phyloP scores from a whole-genome alignment of 2,329 filamentous ascomycete genomes.

The Alternaria postmessia region DNA sequence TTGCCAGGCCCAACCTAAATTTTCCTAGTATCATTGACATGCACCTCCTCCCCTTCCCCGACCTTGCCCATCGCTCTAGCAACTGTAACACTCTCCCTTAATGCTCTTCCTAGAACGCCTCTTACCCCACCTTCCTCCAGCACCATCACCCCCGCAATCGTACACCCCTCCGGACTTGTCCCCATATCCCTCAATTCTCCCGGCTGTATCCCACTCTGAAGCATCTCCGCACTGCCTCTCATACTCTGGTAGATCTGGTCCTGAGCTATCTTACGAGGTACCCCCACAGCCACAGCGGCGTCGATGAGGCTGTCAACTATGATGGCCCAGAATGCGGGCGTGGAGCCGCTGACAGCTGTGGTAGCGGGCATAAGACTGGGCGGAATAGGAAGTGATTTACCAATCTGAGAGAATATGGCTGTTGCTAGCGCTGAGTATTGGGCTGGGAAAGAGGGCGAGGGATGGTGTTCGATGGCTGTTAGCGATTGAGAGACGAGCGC shows the following conservation, averaged over 20 bases:
- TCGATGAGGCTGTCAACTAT: slow-evolving; percentile 45
- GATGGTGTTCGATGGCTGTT: slow-evolving; percentile 44
- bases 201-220: slow-evolving; percentile 41
- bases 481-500: slow-evolving; percentile 56
- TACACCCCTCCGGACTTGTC: slow-evolving; percentile 44
- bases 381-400: slow-evolving; percentile 30
- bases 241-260: slow-evolving; percentile 45
- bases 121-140: slow-evolving; percentile 43
- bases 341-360: slow-evolving; percentile 42
- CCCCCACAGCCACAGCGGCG: slow-evolving; percentile 39
- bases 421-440: slow-evolving; percentile 26
- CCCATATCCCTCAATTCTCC: slow-evolving; percentile 41
- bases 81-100: slow-evolving; percentile 60
- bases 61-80: slow-evolving; percentile 53
- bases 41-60: slow-evolving; percentile 31
- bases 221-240: slow-evolving; percentile 40
- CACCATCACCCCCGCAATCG: slow-evolving; percentile 46
- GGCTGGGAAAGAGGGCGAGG: slow-evolving; percentile 22
- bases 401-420: slow-evolving; percentile 36
- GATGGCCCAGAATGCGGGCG: slow-evolving; percentile 44
- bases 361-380: slow-evolving; percentile 38
- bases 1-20: neutral
- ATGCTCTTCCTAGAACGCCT: slow-evolving; percentile 42
- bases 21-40: slow-evolving; percentile 55
- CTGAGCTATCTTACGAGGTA: slow-evolving; percentile 36